Conservation (phyloP, 148 eudicot species). For the Chenopodium formosanum region DNA sequence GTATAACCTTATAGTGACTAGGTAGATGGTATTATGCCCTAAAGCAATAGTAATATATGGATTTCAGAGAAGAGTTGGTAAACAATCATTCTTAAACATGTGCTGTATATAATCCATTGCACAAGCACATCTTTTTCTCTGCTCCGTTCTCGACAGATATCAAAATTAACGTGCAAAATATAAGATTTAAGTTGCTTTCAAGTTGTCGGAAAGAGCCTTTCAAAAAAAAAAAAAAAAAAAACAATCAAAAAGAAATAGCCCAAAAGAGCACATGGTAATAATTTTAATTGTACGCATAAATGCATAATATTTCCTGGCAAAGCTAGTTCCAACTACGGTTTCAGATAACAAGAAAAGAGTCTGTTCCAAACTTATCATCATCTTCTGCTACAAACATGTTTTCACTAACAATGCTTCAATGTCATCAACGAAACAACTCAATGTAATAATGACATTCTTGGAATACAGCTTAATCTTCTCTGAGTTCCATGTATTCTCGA, state of each 20-base stretch:
- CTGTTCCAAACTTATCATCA: conserved; percentile 11
- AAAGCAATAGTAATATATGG: neutral
- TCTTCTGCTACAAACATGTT: conserved; percentile 11
- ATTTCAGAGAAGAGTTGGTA: neutral
- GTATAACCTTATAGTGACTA: neutral
- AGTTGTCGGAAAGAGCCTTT: neutral
- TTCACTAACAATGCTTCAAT: neutral
- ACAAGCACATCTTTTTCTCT: neutral
- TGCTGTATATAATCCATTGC: neutral
- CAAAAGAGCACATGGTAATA: neutral
- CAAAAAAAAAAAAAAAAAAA: no score
- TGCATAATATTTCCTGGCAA: neutral
- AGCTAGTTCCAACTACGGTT: conserved; percentile 10
- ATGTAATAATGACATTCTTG: conserved; percentile 1
- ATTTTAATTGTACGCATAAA: neutral
- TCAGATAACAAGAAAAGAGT: conserved; percentile 5
- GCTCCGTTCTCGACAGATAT: neutral
- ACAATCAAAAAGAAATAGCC: neutral
- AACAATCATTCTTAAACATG: neutral
- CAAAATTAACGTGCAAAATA: neutral
- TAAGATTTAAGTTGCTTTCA: neutral
- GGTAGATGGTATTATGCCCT: neutral
- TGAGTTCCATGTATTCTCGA: conserved; percentile 72
- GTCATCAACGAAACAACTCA: conserved; percentile 10
- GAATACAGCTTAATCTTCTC: conserved; percentile 51